Evolutionary conservation across 257 asterid genomes (phyloP).

Genomic region (Lycium ferocissimum): DNA sequence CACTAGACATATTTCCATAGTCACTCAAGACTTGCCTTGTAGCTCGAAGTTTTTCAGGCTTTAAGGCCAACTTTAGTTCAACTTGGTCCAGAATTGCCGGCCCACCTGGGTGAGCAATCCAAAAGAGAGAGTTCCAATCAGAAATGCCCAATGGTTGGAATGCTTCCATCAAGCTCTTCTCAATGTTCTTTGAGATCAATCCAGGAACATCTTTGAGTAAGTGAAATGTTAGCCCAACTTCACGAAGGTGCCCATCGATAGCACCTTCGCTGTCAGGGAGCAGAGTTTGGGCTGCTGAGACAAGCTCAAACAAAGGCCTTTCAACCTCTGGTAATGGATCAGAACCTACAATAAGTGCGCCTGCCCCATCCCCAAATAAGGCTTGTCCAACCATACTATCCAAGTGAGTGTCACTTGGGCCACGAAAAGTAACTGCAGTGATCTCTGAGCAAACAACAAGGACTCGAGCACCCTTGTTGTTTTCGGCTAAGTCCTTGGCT

Average conservation of each 20-base stretch:
- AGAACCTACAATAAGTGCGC: slow-evolving; percentile 57
- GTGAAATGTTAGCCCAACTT: slow-evolving; percentile 67
- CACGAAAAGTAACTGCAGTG: slow-evolving; percentile 67
- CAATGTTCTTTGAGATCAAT: slow-evolving; percentile 59
- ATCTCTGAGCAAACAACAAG: slow-evolving; percentile 72
- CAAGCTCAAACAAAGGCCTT: slow-evolving; percentile 59
- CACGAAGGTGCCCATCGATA: slow-evolving; percentile 62
- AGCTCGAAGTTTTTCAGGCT: slow-evolving; percentile 58
- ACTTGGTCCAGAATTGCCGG: slow-evolving; percentile 71
- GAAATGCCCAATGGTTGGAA: slow-evolving; percentile 57
- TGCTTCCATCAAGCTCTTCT: slow-evolving; percentile 58
- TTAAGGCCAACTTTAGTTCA: slow-evolving; percentile 50
- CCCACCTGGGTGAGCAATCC: slow-evolving; percentile 83
- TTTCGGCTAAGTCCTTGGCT: slow-evolving; percentile 83
- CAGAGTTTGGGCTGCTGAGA: slow-evolving; percentile 64
- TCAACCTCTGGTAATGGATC: slow-evolving; percentile 57
- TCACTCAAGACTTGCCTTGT: slow-evolving; percentile 68
- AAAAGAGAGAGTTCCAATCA: slow-evolving; percentile 71
- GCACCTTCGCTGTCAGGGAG: slow-evolving; percentile 67
- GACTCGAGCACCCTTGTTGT: slow-evolving; percentile 68
- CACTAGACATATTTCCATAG: slow-evolving; percentile 73
- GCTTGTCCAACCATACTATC: slow-evolving; percentile 72
- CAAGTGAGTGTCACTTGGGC: slow-evolving; percentile 60
- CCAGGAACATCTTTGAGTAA: slow-evolving; percentile 61
- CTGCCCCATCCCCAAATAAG: slow-evolving; percentile 71